Evolutionary conservation across 768 basidiomycete species (phyloP), one percentile per base, ranked within the genome.

Genomic region (Dioszegia crocea): DNA sequence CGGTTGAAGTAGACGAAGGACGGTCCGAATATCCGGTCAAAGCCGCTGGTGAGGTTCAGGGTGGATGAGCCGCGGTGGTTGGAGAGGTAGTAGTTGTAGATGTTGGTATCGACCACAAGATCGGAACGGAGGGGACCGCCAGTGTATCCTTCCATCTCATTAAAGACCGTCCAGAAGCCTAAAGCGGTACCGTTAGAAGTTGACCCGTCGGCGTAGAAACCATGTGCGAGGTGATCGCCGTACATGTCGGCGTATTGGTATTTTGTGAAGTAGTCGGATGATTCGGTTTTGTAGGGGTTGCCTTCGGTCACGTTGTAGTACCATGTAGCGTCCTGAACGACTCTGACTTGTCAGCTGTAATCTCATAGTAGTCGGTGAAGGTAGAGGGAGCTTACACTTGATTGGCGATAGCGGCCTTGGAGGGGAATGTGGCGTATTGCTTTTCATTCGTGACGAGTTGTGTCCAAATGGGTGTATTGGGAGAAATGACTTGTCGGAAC

Each of bases 261-360:
- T 56, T 70, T 70, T 11, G 68, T 70, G 51, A 63, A 70, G 62
- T 70, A 70, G 56, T 67, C 63, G 4, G 65, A 62, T 1, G 43
- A 41, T 26, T 57, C 40, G 40, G 27, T 40, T 23, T 45, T 43
- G 56, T 46, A 57, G 6, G 56, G 56, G 46, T 57, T 43, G 21
- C 43, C 43, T 16, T 46, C 43, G 6, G 40, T 41, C 23, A 45
- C 30, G 24, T 31, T 30, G 31, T 57, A 46, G 49, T 70, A 66
- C 68, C 68, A 70, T 4, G 68, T 70, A 4, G 68, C 59, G 41
- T 70, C 68, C 40, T 70, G 68, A 16, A 67, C 68, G 14, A 56
- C 39, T 12, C 43, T 48, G 0, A 30, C 40, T 24, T 26, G 19
- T 46, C 45, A 46, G 45, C 24, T 26, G 40, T 17, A 6, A 43